These are phyloP conservation scores for Auricularia sp. DNA, from an alignment of 768 basidiomycete genomes.

Conservation along the genomic window DNA sequence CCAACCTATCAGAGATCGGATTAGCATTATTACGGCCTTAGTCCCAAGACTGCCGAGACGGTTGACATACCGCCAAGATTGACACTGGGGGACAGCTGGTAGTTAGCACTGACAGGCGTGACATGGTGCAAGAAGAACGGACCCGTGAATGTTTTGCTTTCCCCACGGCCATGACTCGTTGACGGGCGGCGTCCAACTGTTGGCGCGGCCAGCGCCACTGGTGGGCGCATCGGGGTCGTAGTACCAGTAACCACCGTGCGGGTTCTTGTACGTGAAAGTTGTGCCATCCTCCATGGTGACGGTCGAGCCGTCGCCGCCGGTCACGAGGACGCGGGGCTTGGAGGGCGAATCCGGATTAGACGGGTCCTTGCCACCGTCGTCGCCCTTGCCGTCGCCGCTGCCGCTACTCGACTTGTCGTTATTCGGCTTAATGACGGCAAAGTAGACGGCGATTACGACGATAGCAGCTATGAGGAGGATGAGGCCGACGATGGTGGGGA, in stretches of 20 bases:
- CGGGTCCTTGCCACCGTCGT: neutral
- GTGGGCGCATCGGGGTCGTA: constrained; percentile 61
- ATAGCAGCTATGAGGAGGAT: constrained; percentile 11
- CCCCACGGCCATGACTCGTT: constrained; percentile 68
- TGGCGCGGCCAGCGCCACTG: constrained; percentile 53
- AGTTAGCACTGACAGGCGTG: neutral
- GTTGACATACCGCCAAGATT: constrained; percentile 6
- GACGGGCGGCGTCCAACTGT: constrained; percentile 73
- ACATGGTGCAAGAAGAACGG: constrained; percentile 13
- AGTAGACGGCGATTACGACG: constrained; percentile 15
- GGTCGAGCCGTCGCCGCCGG: constrained; percentile 62
- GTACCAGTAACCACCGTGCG: constrained; percentile 68
- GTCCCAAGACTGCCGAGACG: neutral
- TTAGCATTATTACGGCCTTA: neutral
- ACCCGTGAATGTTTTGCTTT: constrained; percentile 53
- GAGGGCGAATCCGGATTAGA: constrained; percentile 11
- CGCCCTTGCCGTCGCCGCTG: neutral
- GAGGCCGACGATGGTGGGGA: constrained; percentile 3
- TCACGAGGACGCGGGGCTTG: constrained; percentile 20
- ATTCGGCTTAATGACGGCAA: constrained; percentile 12
- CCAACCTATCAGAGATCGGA: constrained; percentile 47
- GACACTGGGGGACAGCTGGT: neutral
- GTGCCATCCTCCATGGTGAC: constrained; percentile 57
- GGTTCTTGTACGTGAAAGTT: constrained; percentile 67
- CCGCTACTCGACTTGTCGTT: constrained; percentile 3